Base-by-base conservation (phyloP, 169 alveolate species). In the Plasmodium vivax region DNA sequence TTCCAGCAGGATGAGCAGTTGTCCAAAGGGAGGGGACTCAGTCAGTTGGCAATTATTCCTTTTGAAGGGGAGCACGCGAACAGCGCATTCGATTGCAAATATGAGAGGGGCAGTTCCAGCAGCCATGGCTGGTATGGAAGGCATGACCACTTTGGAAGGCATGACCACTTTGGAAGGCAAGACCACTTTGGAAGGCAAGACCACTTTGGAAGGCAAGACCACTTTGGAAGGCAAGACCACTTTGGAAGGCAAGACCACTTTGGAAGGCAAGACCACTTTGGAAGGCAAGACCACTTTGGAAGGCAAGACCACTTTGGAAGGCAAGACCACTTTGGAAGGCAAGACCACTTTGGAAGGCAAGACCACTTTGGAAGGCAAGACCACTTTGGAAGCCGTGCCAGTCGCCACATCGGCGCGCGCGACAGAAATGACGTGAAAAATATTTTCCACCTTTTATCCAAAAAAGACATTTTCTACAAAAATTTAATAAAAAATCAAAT, bases 381-480 rank as follows among this genome's bases (percentile, higher is more conserved):
- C 27, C 27, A 23, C 27, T 41, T 27, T 14, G 58, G 34, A 32
- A 23, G 14, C 27, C 43, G 54, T 47, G 71, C 43, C 6, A 71
- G 68, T 45, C 12, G 32, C 38, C 62, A 34, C 30, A 32, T 58
- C 7, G 47, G n/a, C 19, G 54, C 19, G 32, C 30, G 32, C 12
- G 74, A 82, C 32, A 51, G 19, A 45, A 45, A 51, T 82, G 62
- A 38, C 62, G 27, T 83, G 82, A 84, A 84, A 71, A 71, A 84
- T 41, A 72, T 84, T 71, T 84, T 84, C 32, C 56, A 51, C 51
- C 8, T 84, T 6, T 84, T 84, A 43, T 43, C 82, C 43, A 68
- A 54, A 84, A 84, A 84, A 84, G 92, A 84, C 51, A 84, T 84
- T 9, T 27, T 84, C 34, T 84, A 84, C 45, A 43, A 84, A 68